Evolutionary conservation across 2,329 filamentous ascomycete species (phyloP), one percentile per base, ranked within the genome.

Genomic region (Bipolaris cookei): DNA sequence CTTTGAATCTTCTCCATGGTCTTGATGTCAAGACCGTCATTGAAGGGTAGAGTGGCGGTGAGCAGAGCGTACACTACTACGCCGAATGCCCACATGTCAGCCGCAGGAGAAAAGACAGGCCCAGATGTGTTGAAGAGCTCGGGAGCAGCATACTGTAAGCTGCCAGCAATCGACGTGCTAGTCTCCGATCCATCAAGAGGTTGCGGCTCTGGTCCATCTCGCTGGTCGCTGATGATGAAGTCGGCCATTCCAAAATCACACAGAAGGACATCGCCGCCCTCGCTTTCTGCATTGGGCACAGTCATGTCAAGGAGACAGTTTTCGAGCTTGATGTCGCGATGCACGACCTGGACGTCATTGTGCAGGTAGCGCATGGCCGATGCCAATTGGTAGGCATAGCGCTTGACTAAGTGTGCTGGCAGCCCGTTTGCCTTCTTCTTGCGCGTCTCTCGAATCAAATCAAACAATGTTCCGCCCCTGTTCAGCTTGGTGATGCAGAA

Each of bases 241-340:
- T 89, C 87, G 11, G 87, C 86, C 79, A 90, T 87, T 45, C 87
- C 87, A 67, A 90, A 90, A 69, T 90, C 87, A 72, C 86, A 89
- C 4, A 90, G 79, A 4, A 88, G 82, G 6, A 90, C 68, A 34
- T 83, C 82, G 7, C 85, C 86, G 14, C 83, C 81, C 35, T 83
- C 78, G 0, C 72, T 73, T 8, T 79, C 80, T 4, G 82, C 80
- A 6, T 80, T 70, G 3, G 79, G 76, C 5, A 76, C 76, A 16
- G 82, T 77, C 62, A 84, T 82, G 64, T 88, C 85, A 34, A 89
- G 67, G 2, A 90, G 81, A 63, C 86, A 88, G 62, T 90, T 90
- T 68, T 90, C 87, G 21, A 89, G 81, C 71, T 90, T 90, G 69
- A 90, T 83, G 69, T 90, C 87, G 45, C 87, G 81, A 68, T 90